Evolutionary conservation across 345 rosid genomes (phyloP).

Genomic region (Aurinia saxatilis): DNA sequence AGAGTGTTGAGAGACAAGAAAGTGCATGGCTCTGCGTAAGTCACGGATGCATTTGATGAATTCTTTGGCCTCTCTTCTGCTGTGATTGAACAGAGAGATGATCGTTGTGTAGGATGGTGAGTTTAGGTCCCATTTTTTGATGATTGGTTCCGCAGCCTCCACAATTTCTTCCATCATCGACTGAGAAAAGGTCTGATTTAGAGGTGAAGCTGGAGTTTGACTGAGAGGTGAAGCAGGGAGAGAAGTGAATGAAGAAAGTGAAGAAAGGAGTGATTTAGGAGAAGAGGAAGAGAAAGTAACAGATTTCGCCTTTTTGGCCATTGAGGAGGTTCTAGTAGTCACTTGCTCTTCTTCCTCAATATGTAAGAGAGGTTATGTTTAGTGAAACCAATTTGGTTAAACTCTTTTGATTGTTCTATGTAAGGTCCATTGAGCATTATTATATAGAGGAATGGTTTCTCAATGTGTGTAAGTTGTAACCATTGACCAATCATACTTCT

Average conservation of each 20-base stretch:
- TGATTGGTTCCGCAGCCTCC: constrained; percentile 38
- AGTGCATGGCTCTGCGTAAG: constrained; percentile 54
- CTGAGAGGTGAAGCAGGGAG: constrained; percentile 12
- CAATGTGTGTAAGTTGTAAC: neutral
- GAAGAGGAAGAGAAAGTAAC: constrained; percentile 1
- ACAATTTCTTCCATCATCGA: constrained; percentile 44
- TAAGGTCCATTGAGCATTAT: neutral
- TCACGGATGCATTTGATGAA: constrained; percentile 36
- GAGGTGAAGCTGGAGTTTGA: constrained; percentile 13
- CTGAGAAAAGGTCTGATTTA: constrained; percentile 26
- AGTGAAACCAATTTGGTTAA: neutral
- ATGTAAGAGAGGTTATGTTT: neutral
- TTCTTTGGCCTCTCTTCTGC: constrained; percentile 44
- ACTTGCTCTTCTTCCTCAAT: neutral
- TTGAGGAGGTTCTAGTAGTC: neutral
- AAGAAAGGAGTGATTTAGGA: constrained; percentile 4
- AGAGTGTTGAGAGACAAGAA: constrained; percentile 33
- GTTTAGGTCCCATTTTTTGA: constrained; percentile 51
- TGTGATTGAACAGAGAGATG: constrained; percentile 32
- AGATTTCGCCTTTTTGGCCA: constrained; percentile 14
- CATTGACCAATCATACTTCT: constrained; percentile 4
- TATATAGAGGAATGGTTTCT: constrained; percentile 8
- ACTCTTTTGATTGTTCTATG: neutral
- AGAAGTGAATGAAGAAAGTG: constrained; percentile 24
- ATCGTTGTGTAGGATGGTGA: constrained; percentile 31